Base-by-base conservation (phyloP, 1,284 basidiomycete genomes). In the Mycena sp. region DNA sequence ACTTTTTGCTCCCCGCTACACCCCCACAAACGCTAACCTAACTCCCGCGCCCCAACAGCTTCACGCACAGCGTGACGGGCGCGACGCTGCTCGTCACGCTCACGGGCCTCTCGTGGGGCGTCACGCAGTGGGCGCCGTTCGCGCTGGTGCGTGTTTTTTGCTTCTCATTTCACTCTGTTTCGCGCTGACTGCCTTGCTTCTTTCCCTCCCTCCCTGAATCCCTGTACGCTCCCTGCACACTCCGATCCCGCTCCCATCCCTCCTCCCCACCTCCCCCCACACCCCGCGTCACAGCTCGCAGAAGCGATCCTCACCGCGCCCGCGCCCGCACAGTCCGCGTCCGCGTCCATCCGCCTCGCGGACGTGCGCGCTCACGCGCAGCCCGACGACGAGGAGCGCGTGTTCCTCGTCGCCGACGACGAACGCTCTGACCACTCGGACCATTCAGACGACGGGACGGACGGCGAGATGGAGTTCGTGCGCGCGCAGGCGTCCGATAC, bases 81-180 rank as follows among this genome's bases (percentile, higher is more conserved):
- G 87, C 90, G 19, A 90, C 87, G 0, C 68, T 86, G 29, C 80
- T 94, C 45, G 83, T 93, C 40, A 84, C 88, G 14, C 65, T 91
- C 17, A 85, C 87, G 3, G 93, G 93, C 0, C 87, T 93, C 68
- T 87, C 90, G 11, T 94, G 90, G 90, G 90, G 91, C 1, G 83
- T 94, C 58, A 86, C 88, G 0, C 87, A 88, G 74, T 94, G 92
- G 93, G 91, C 85, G 6, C 91, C 91, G 4, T 92, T 91, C 74
- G 85, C 90, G 2, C 75, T 93, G 71, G 90, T 92, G 69, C 63
- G 86, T 78, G 19, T 19, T 59, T 14, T 37, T 63, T 40, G 23
- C 26, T 12, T 58, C 6, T 19, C 32, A 35, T 35, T 35, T 9
- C 32, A 35, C 14, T 35, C 7, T 14, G 7, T 35, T 35, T 35